These are phyloP conservation scores for Marasmius sp. DNA, from an alignment of 1,284 basidiomycete genomes.

Conservation along the genomic window DNA sequence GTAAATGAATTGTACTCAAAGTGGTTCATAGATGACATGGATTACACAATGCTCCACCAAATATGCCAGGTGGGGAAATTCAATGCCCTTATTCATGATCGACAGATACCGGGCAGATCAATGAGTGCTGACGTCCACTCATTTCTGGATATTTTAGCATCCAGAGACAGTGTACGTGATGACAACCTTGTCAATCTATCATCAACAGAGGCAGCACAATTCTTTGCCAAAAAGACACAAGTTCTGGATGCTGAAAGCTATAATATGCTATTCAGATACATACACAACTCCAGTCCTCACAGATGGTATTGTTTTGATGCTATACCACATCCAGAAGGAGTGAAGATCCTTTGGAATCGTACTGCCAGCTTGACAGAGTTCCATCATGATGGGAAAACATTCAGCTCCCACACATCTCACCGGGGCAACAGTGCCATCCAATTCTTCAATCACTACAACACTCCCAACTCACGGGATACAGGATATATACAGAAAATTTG, in stretches of 20 bases:
- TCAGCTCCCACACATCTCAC: constrained; percentile 1
- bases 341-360: not conserved
- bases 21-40: constrained; percentile 10
- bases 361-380: not conserved
- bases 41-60: constrained; percentile 10
- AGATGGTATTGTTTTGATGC: not conserved
- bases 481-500: constrained; percentile 16
- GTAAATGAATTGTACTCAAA: not conserved
- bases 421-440: constrained; percentile 13
- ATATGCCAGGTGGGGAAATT: not conserved
- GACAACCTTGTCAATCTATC: not conserved
- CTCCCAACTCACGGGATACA: not conserved
- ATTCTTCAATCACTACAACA: constrained; percentile 6
- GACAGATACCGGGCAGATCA: too few relatives aligned
- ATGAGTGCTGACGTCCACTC: not conserved
- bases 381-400: constrained; percentile 1
- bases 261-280: not conserved
- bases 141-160: not conserved
- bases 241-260: not conserved
- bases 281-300: not conserved
- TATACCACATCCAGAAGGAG: not conserved
- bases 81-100: not conserved
- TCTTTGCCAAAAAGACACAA: not conserved
- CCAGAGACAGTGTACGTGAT: not conserved
- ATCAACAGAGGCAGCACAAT: not conserved